Evolutionary conservation across 495 filamentous ascomycete genomes (phyloP).

Genomic region (Podospora pseudopauciseta): DNA sequence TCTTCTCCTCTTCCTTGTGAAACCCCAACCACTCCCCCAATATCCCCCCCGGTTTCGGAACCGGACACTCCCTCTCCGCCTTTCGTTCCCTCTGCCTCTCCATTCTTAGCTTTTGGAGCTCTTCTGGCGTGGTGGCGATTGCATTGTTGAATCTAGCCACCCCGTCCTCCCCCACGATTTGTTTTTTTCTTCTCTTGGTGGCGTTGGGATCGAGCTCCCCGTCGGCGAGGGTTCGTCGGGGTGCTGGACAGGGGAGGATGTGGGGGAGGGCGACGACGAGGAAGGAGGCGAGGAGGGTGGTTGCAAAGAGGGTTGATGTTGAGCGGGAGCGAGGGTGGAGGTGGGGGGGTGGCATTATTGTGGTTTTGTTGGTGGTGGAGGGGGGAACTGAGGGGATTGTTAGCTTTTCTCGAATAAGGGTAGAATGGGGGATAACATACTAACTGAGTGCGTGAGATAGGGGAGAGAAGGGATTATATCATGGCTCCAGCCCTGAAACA

Average conservation of each 20-base stretch:
- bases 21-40: conserved; percentile 74
- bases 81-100: background rate
- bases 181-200: conserved; percentile 49
- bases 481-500: background rate
- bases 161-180: conserved; percentile 30
- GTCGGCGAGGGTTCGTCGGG: conserved; percentile 69
- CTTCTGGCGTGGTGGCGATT: background rate
- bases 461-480: background rate
- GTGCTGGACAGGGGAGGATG: conserved; percentile 86
- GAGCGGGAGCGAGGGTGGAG: conserved; percentile 89
- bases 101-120: background rate
- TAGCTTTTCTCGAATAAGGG: background rate
- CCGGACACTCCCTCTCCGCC: conserved; percentile 62
- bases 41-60: conserved; percentile 76
- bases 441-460: background rate
- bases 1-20: conserved; percentile 19
- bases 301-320: conserved; percentile 89
- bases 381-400: background rate
- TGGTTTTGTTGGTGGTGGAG: background rate
- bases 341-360: conserved; percentile 75
- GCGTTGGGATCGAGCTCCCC: conserved; percentile 44
- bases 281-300: conserved; percentile 87
- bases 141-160: conserved; percentile 29
- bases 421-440: background rate
- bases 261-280: conserved; percentile 89